These are phyloP conservation scores for Eucalyptus caleyi DNA, from an alignment of 345 rosid species.

Conservation along the genomic window DNA sequence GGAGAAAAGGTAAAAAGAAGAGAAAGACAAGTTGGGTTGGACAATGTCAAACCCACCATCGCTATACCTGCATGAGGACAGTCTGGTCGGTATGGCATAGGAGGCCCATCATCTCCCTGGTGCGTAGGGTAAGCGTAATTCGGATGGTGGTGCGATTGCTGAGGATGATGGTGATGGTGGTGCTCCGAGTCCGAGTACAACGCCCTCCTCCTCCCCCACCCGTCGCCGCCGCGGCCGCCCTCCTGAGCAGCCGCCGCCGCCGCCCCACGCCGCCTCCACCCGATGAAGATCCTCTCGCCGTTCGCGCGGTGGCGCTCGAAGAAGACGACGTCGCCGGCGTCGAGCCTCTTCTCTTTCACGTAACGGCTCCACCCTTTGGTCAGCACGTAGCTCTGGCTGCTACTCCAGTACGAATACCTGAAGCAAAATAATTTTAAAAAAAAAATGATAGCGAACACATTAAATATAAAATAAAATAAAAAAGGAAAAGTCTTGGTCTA, in stretches of 20 bases:
- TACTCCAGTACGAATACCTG: slow-evolving; percentile 38
- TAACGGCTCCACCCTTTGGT: slow-evolving; percentile 58
- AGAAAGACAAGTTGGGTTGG: background rate
- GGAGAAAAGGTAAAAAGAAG: background rate
- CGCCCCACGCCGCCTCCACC: slow-evolving; percentile 31
- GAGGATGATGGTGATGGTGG: background rate
- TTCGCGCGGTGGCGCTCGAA: slow-evolving; percentile 31
- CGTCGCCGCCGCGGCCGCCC: background rate
- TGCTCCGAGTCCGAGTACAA: background rate
- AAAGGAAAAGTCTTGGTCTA: background rate
- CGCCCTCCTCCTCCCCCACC: background rate
- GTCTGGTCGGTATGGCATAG: background rate
- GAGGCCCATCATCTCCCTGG: background rate
- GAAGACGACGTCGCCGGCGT: slow-evolving; percentile 37
- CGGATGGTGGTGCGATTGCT: background rate
- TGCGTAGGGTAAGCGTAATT: background rate
- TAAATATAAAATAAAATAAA: background rate
- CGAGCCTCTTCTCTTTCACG: slow-evolving; percentile 40
- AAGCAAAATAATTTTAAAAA: background rate
- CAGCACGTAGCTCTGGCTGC: slow-evolving; percentile 56
- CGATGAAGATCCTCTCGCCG: slow-evolving; percentile 21
- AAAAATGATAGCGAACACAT: background rate
- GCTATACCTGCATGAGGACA: background rate
- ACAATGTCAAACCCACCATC: background rate
- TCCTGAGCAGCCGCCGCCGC: background rate